Evolutionary conservation across 805 yeast genomes (phyloP), one percentile per base, ranked within the genome.

Genomic region (Geotrichum ghanense): DNA sequence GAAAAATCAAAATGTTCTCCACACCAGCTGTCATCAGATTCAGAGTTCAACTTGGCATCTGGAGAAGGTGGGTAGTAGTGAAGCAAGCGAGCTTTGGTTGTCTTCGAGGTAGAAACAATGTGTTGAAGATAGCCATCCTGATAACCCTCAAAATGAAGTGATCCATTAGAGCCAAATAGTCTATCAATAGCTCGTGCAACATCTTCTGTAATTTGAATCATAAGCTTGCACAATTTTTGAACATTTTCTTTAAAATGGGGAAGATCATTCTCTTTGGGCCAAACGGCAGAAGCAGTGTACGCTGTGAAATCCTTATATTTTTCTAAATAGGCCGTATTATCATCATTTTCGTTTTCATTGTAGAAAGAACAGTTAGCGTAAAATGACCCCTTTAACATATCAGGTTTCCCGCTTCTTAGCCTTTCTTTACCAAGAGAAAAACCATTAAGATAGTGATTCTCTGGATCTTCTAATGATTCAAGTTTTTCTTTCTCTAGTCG

Each of bases 1-100:
- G 78, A 73, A 52, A 77, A 82, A 56, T 78, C 83, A 39, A 69
- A 52, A 55, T 78, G 83, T 52, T 75, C 79, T 0, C 81, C 81
- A 57, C 83, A 78, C 83, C 83, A 78, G 39, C 67, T 69, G 46
- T 61, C 67, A 12, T 60, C 63, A 6, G 42, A 48, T 1, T 48
- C 51, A 4, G 37, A n/a, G 1, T 41, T 46, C 20, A 20, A 35
- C 16, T 50, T 51, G n/a, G n/a, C n/a, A n/a, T n/a, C n/a, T n/a
- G n/a, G n/a, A 2, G 50, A 44, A 2, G 53, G 45, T 1, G 80
- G 75, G 50, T 63, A 76, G 53, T 78, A 78, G 51, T 78, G 81
- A 40, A 78, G 59, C 27, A 78, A 59, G 25, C 83, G 60, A 1
- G 82, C 82, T 53, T 78, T 76, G 3, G 82, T 68, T 26, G 78